Base-by-base conservation (phyloP, 2,329 filamentous ascomycete genomes). In the Exserohilum rostratum region DNA sequence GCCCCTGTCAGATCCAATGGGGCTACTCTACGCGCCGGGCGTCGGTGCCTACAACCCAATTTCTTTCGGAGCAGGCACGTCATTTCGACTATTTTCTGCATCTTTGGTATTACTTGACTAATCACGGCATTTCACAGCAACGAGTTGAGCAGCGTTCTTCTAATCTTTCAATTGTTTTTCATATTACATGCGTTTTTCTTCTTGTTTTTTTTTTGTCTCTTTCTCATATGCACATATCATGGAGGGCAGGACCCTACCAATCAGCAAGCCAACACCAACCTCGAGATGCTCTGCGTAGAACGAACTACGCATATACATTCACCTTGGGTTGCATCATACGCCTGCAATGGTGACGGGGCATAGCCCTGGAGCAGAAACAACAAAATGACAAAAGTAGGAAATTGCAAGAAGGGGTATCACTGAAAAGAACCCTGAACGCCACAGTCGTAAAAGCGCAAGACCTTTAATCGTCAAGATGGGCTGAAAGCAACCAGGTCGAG, bases 361-460 rank as follows among this genome's bases (percentile, higher is more conserved):
- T 47, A 20, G 17, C 29, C 38, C 35, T 27, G n/a, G 22, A 38
- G 25, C 25, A 37, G 47, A 46, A 46, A 46, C 22, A 44, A 50
- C 35, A 30, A 52, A 46, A 46, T 37, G 44, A 58, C 53, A 54
- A 54, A 46, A 55, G 35, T 49, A 57, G 39, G 20, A 53, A 55
- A 55, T 57, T 50, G 49, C 54, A 52, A 60, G 60, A 64, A 37
- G 54, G 58, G 66, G 66, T 68, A 68, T 68, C 66, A 68, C 47
- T 46, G 45, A 50, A 55, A 52, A 56, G 42, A 50, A 61, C 55
- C 62, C 58, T 62, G 58, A 51, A 61, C 55, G 55, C 60, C 62
- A 53, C 50, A 27, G 39, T 39, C 43, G 27, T 47, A 34, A 53
- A 49, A 50, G 45, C 44, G 31, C 30, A 40, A 46, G 27, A 34